Evolutionary conservation across 106 monocot genomes (phyloP), one percentile per base, ranked within the genome.

Genomic region (Ottelia alismoides): DNA sequence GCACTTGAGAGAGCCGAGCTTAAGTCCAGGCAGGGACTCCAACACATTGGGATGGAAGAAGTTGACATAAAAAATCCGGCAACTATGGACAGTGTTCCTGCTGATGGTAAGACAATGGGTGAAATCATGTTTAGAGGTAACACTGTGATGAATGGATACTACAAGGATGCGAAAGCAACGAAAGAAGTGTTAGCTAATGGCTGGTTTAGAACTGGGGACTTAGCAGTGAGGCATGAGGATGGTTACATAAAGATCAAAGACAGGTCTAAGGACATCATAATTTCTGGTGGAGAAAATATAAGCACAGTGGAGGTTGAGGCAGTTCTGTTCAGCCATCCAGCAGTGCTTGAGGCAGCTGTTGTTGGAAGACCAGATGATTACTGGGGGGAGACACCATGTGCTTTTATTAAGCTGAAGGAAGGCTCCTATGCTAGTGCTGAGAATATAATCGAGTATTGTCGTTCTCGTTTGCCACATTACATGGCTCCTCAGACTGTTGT

Each of bases 121-220:
- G 88, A 89, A 68, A 79, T 83, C 1, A 80, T 89, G 83, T 49
- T 83, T 14, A 73, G 80, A 48, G 83, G 88, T 0, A 83, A 83
- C 63, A 83, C 79, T 2, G 76, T 89, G n/a, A 89, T 89, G 88
- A 65, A 43, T 47, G 88, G 88, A 3, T 89, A 89, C 52, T 74
- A 66, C 30, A 79, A 77, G 28, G 79, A 83, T 31, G 11, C 28
- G 28, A 58, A 64, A 14, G 73, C 65, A 2, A 89, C 69, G 9
- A 22, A 22, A 23, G 64, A 72, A 57, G 73, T 73, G 6, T n/a
- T 76, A 1, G 52, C 65, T 28, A 73, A 59, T 7, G 76, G 81
- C 3, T 82, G 81, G 81, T 69, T 72, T 46, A 25, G 74, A n/a
- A 56, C 79, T 0, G 79, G 79, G 11, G 79, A 79, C 47, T 56